Evolutionary conservation across 129 eudicot genomes (phyloP), one percentile per base, ranked within the genome.

Genomic region (Solidago caesia): DNA sequence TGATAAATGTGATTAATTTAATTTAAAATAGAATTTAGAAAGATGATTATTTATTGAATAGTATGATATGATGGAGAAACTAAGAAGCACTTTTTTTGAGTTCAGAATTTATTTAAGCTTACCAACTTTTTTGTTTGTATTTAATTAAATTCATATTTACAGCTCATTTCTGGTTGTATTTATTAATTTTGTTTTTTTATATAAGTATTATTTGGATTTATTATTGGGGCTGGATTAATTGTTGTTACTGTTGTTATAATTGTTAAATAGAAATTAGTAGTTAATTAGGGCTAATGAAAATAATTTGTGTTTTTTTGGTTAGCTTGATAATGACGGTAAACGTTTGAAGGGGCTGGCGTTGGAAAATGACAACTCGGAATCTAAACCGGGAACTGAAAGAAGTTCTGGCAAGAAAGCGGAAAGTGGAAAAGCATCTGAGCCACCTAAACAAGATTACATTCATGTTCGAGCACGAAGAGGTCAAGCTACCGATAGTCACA

Each of bases 401-500:
- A 90, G 80, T 75, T 85, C 92, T 48, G 89, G 86, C n/a, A 87
- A 88, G 79, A 77, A 75, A 69, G 64, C 76, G n/a, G 96, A 88
- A 64, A 74, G 79, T 73, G 63, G 70, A 77, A 90, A 88, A 73
- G 84, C 85, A 29, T 27, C 86, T 44, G 96, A 94, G 16, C 91
- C 89, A 14, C 81, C 96, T 15, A 94, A 94, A 76, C 96, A 87
- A 79, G 98, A 94, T 81, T 94, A 88, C 74, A 94, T 94, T 53
- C 98, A 94, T 46, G 98, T 94, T 60, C 88, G 98, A 78, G 98
- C 98, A 39, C 81, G 98, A 77, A 81, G 98, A 72, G 98, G 98
- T 66, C 98, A 94, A 91, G 98, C 98, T 48, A 94, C 98, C 12
- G 98, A 93, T 83, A 93, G 98, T 83, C 98, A 93, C 75, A 93